Evolutionary conservation across 495 filamentous ascomycete species (phyloP), one percentile per base, ranked within the genome.

Genomic region (Hypomontagnella monticulosa): DNA sequence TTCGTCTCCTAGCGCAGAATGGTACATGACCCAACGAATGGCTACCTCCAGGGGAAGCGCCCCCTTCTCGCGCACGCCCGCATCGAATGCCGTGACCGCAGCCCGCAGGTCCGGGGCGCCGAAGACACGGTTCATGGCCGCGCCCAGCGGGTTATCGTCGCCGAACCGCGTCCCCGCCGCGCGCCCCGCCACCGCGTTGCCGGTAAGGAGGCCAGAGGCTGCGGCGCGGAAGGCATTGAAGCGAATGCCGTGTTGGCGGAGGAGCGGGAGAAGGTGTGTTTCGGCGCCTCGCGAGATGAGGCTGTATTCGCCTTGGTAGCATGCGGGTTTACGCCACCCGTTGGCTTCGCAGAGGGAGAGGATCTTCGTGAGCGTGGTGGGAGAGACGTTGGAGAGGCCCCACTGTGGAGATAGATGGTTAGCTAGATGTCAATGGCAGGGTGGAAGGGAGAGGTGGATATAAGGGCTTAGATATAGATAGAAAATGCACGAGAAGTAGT

Each of bases 11-110:
- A 89, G 65, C 7, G 63, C 68, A 4, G 81, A 84, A 60, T 89
- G 76, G 63, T 83, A 83, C 16, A 76, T 70, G 3, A 86, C 69
- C 86, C 86, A 89, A 11, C 86, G 73, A 66, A 84, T 81, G 11
- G 83, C 83, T 27, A 88, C 68, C 42, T 83, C 82, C 7, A 80
- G 77, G 62, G 83, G 80, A 16, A 71, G 54, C 12, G 81, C 61
- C 0, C 83, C 84, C n/a, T 72, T 71, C n/a, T 76, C 71, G 42
- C 69, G 63, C 0, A 81, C 73, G 47, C 84, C 82, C 0, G 54
- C 49, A 14, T 73, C 81, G 81, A 84, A 88, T 14, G 76, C 61
- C 10, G 71, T 71, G 8, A 85, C 66, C 8, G 78, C 82, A 8
- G 71, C 64, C 2, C 77, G 53, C 36, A 80, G 63, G 0, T 57